These are phyloP conservation scores for Sphenostylis stenocarpa DNA, from an alignment of 306 rosid genomes.

Conservation along the genomic window DNA sequence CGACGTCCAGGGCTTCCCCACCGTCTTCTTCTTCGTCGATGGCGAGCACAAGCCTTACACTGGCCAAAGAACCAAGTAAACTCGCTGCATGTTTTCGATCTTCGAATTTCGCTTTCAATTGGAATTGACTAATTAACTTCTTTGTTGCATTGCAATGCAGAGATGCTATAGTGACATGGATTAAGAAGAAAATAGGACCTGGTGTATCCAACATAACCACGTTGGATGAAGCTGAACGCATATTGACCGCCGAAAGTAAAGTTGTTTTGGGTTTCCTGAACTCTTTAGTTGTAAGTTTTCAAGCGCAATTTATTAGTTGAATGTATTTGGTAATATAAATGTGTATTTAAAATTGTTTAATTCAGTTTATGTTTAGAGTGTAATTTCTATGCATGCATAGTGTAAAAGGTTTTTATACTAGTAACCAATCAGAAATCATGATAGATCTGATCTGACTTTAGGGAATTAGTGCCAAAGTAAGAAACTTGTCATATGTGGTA, in stretches of 20 bases:
- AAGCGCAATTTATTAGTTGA: conserved; percentile 9
- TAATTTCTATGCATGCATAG: neutral
- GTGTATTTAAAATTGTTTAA: neutral
- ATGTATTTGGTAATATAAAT: neutral
- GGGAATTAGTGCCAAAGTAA: neutral
- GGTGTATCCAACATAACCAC: conserved; percentile 76
- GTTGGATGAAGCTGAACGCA: conserved; percentile 73
- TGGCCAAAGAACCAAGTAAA: conserved; percentile 81
- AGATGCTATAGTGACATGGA: conserved; percentile 87
- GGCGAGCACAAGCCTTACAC: conserved; percentile 83
- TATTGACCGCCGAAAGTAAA: conserved; percentile 71
- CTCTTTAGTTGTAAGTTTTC: conserved; percentile 77
- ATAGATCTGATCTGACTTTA: neutral
- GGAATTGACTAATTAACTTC: neutral
- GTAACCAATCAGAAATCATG: neutral
- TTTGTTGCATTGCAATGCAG: conserved; percentile 36
- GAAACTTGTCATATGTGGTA: neutral
- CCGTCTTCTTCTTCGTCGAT: conserved; percentile 72
- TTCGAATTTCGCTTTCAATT: neutral
- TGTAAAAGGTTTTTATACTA: neutral
- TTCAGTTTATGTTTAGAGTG: neutral
- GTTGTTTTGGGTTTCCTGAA: conserved; percentile 85
- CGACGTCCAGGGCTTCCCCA: conserved; percentile 86
- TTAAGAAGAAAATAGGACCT: conserved; percentile 94
- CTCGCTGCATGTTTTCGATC: neutral